phyloP scores from a whole-genome alignment of 768 basidiomycete genomes.

The Phaeolepiota aurea region DNA sequence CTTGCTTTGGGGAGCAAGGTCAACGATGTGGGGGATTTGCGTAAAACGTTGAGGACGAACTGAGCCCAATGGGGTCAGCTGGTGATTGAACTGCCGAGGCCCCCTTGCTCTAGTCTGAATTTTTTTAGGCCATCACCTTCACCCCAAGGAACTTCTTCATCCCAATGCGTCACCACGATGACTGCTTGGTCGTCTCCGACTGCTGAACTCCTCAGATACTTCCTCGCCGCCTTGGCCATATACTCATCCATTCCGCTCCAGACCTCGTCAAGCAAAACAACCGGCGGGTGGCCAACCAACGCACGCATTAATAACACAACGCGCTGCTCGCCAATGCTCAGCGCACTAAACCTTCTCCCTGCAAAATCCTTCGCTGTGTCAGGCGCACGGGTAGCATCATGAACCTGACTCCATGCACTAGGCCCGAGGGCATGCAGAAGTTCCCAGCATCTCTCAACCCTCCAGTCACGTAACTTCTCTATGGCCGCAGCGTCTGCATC shows the following conservation, averaged over 20 bases:
- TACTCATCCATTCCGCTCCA: conserved; percentile 87
- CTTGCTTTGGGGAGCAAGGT: too few relatives aligned
- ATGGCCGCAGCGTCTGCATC: conserved; percentile 15
- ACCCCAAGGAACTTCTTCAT: conserved; percentile 85
- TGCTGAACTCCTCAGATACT: conserved; percentile 51
- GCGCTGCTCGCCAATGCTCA: conserved; percentile 71
- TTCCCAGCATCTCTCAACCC: conserved; percentile 31
- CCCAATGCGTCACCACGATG: conserved; percentile 85
- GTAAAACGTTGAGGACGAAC: too few relatives aligned
- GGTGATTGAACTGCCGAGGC: too few relatives aligned
- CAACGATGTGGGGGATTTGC: too few relatives aligned
- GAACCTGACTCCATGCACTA: conserved; percentile 28
- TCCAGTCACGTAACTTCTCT: conserved; percentile 22
- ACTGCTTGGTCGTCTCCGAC: conserved; percentile 60
- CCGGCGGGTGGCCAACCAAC: conserved; percentile 60
- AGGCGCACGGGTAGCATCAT: conserved; percentile 1
- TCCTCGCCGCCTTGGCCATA: conserved; percentile 59
- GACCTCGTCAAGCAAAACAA: conserved; percentile 86
- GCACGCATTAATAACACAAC: conserved; percentile 82
- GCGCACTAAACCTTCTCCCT: conserved; percentile 44
- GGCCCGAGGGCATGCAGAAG: conserved; percentile 66
- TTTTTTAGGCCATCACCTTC: conserved; percentile 39
- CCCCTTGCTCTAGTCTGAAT: too few relatives aligned
- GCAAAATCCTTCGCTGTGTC: conserved; percentile 33
- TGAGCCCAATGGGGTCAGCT: too few relatives aligned